phyloP scores from a whole-genome alignment of 345 rosid species.

The Acer negundo region DNA sequence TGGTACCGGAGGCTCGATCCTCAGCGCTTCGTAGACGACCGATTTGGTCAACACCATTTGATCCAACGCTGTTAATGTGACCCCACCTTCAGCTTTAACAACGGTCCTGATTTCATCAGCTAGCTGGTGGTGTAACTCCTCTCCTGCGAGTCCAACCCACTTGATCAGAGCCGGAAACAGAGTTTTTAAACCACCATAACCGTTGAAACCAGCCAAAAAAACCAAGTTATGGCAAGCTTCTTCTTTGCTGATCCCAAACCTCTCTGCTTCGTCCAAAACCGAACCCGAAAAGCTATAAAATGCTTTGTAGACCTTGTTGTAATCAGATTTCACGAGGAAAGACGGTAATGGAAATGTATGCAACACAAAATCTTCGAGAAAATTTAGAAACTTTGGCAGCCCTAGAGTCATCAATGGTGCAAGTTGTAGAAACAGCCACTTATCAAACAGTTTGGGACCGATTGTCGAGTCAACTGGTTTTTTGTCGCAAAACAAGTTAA shows the following conservation, averaged over 20 bases:
- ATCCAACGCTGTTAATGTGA: conserved; percentile 35
- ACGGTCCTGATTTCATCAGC: conserved; percentile 44
- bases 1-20: conserved; percentile 51
- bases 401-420: conserved; percentile 31
- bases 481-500: conserved; percentile 21
- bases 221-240: conserved; percentile 58
- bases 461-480: conserved; percentile 9
- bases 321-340: conserved; percentile 30
- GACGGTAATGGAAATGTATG: conserved; percentile 36
- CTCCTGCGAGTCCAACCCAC: conserved; percentile 44
- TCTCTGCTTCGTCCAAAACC: conserved; percentile 36
- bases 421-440: conserved; percentile 34
- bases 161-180: conserved; percentile 41
- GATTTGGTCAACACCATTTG: conserved; percentile 51
- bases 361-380: conserved; percentile 31
- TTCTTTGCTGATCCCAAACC: conserved; percentile 28
- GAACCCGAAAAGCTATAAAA: conserved; percentile 22
- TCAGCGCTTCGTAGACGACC: conserved; percentile 41
- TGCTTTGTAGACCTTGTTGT: conserved; percentile 34
- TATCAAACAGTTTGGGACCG: conserved; percentile 11
- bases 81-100: conserved; percentile 25
- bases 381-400: conserved; percentile 20
- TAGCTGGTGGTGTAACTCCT: conserved; percentile 33
- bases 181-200: conserved; percentile 42
- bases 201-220: conserved; percentile 37